phyloP scores from a whole-genome alignment of 768 basidiomycete species.

The Gymnopilus junonius region DNA sequence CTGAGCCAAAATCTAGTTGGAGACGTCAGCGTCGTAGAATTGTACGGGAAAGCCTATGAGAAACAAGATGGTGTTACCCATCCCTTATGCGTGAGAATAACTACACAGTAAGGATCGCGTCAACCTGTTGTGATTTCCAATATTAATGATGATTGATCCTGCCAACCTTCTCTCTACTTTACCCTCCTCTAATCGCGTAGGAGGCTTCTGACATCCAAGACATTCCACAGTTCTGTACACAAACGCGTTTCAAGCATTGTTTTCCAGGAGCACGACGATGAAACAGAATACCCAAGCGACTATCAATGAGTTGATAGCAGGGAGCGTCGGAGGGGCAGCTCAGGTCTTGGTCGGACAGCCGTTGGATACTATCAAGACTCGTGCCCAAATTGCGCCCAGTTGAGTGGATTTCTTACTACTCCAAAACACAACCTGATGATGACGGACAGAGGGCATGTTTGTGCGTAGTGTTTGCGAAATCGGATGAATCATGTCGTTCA shows the following conservation, averaged over 20 bases:
- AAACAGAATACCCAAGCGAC: slow-evolving; percentile 49
- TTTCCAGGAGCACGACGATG: slow-evolving; percentile 3
- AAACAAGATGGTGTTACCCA: too few species aligned
- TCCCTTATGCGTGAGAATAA: background rate
- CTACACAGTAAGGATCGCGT: slow-evolving; percentile 21
- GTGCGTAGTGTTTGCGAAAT: slow-evolving; percentile 48
- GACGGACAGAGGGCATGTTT: slow-evolving; percentile 79
- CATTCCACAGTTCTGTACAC: background rate
- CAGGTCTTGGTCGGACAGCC: slow-evolving; percentile 97
- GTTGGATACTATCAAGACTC: slow-evolving; percentile 86
- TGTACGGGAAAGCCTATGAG: too few species aligned
- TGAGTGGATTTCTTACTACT: background rate
- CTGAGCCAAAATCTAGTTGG: slow-evolving; percentile 18
- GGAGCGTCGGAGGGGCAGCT: slow-evolving; percentile 90
- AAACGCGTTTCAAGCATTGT: background rate
- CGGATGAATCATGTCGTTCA: background rate
- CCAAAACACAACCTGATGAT: background rate
- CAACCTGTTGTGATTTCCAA: slow-evolving; percentile 18
- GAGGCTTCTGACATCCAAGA: background rate
- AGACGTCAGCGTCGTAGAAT: too few species aligned
- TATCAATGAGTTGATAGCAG: slow-evolving; percentile 83
- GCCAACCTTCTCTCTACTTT: background rate
- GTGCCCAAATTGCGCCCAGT: slow-evolving; percentile 89
- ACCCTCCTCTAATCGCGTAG: background rate
- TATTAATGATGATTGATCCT: background rate